These are phyloP conservation scores for Macrophomina tecta DNA, from an alignment of 2,329 filamentous ascomycete species.

Conservation along the genomic window DNA sequence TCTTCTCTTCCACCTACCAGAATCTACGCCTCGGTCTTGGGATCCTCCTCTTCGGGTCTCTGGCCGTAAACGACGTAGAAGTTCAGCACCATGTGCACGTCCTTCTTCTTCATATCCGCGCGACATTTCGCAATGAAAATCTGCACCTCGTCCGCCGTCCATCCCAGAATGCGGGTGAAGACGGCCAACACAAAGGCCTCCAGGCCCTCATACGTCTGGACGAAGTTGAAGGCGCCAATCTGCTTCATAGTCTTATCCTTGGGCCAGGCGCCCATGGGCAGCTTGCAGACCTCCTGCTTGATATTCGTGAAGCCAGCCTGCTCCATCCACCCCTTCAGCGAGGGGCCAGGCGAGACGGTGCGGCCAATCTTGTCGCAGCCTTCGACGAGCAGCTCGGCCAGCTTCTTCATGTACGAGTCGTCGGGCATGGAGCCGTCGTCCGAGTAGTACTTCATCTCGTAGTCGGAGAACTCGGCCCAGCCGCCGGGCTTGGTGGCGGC, in stretches of 20 bases:
- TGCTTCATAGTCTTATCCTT: constrained; percentile 31
- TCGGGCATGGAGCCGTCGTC: constrained; percentile 32
- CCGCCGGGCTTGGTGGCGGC: constrained; percentile 34
- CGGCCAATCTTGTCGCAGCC: constrained; percentile 37
- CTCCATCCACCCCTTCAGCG: constrained; percentile 47
- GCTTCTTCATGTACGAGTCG: constrained; percentile 15
- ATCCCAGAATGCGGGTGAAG: constrained; percentile 49
- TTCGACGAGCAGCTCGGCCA: constrained; percentile 8
- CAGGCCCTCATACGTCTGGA: constrained; percentile 49
- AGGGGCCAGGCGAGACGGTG: constrained; percentile 46
- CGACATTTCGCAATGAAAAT: constrained; percentile 41
- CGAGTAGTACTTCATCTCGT: constrained; percentile 32
- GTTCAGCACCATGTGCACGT: background rate
- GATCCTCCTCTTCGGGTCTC: background rate
- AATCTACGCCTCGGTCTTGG: background rate
- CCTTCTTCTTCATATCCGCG: constrained; percentile 33
- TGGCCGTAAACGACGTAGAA: background rate
- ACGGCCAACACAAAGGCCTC: constrained; percentile 51
- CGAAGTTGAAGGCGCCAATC: constrained; percentile 38
- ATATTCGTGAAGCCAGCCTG: constrained; percentile 53
- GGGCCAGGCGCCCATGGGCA: constrained; percentile 34
- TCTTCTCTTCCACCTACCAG: background rate
- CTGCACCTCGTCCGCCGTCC: constrained; percentile 50
- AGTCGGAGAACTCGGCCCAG: constrained; percentile 34
- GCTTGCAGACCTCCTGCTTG: constrained; percentile 30